Evolutionary conservation across 2,329 filamentous ascomycete species (phyloP), one percentile per base, ranked within the genome.

Genomic region (Bipolaris gigantea): DNA sequence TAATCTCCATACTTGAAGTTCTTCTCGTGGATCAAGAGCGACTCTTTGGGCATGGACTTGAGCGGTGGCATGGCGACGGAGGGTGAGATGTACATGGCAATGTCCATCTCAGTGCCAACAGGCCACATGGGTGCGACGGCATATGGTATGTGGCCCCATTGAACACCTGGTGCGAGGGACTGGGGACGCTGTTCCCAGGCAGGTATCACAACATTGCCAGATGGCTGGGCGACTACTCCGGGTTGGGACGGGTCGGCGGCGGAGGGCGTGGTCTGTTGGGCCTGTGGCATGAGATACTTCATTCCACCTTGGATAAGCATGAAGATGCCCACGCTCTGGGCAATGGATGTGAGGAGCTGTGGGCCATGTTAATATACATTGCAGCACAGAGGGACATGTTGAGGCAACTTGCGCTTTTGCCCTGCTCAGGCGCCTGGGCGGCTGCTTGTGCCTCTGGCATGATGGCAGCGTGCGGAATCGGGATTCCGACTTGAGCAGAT

Each of bases 51-150:
- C 36, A 86, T 81, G 44, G 84, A 80, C 59, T 83, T 83, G 62
- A 96, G 80, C 19, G 88, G 82, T 13, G 84, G 85, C 56, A 90
- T 84, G 32, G 84, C 82, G 61, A 89, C 81, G 9, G 88, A 89
- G 11, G 89, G 84, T 43, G 92, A 93, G 50, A 97, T 83, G 64
- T 93, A 94, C 70, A 99, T 84, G 62, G 85, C 81, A 64, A 99
- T 85, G 74, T 99, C 94, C 63, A 99, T 76, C 55, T 84, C 79
- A 66, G 85, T 89, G 71, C 94, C 85, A 43, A 83, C 78, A 2
- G 90, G 86, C 94, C 94, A 99, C 68, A 97, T 91, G 19, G 94
- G 92, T 34, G 89, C 89, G 57, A 97, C 81, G 52, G 81, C 83
- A 61, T 87, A 82, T 1, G 92, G 91, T 16, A 90, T 76, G 1